phyloP scores from a whole-genome alignment of 768 basidiomycete species.

The Rhizopogon sp. region DNA sequence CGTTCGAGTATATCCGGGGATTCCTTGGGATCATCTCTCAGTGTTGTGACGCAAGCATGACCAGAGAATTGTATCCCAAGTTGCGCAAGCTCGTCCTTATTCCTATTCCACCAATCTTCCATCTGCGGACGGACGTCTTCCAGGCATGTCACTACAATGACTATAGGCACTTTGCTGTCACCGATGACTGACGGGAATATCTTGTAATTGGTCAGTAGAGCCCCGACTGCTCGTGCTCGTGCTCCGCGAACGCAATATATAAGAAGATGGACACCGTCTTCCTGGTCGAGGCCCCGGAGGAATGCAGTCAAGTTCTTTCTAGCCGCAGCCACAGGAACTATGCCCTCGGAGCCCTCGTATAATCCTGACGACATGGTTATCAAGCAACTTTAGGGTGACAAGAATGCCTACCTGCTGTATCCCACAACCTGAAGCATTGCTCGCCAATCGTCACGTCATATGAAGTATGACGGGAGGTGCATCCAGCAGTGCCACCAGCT shows the following conservation, averaged over 20 bases:
- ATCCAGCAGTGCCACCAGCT: conserved; percentile 35
- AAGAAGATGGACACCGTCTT: conserved; percentile 21
- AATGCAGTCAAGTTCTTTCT: conserved; percentile 23
- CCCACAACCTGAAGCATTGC: conserved; percentile 21
- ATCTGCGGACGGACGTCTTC: conserved; percentile 23
- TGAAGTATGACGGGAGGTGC: conserved; percentile 10
- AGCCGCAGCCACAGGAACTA: conserved; percentile 19
- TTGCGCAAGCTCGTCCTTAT: conserved; percentile 18
- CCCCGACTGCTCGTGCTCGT: conserved; percentile 9
- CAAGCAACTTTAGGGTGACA: not conserved
- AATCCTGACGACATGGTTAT: conserved; percentile 14
- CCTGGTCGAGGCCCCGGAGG: conserved; percentile 23
- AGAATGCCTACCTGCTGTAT: conserved; percentile 21
- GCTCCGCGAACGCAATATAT: conserved; percentile 24
- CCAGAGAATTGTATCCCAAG: conserved; percentile 28
- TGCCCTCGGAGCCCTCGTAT: conserved; percentile 25
- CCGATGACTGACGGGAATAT: conserved; percentile 21
- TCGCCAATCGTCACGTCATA: conserved; percentile 18
- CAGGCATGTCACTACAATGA: conserved; percentile 22
- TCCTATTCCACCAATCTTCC: conserved; percentile 32
- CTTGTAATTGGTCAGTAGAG: conserved; percentile 15
- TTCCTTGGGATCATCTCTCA: conserved; percentile 1
- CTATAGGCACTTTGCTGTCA: conserved; percentile 18
- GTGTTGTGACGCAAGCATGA: conserved; percentile 32
- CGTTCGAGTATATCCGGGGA: conserved; percentile 4